Conservation (phyloP, 768 basidiomycete species). For the Hygrophorus pudorinus region DNA sequence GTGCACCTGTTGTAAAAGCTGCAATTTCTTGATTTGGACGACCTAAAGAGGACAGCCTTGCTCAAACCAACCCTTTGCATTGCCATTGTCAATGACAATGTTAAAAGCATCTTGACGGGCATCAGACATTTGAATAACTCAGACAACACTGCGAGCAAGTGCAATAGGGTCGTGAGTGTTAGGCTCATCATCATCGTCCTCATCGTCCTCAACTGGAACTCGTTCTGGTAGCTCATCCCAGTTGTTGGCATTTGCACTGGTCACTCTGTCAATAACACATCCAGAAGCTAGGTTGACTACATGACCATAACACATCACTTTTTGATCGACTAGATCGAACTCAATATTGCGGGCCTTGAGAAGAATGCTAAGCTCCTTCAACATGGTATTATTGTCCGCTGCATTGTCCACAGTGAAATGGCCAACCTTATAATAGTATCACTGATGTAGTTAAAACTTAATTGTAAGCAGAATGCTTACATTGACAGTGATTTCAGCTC, state of each 20-base stretch:
- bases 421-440: constrained; percentile 1
- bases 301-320: constrained; percentile 14
- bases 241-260: background rate
- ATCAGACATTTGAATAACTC: constrained; percentile 2
- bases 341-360: background rate
- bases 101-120: constrained; percentile 4
- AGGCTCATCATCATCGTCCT: constrained; percentile 1
- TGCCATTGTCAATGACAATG: constrained; percentile 1
- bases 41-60: constrained; percentile 3
- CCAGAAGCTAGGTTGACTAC: constrained; percentile 11
- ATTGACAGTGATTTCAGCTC: constrained; percentile 4
- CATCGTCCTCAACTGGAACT: no score
- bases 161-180: background rate
- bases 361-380: constrained; percentile 4
- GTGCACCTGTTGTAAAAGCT: constrained; percentile 1
- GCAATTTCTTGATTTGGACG: constrained; percentile 1
- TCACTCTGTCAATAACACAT: constrained; percentile 3
- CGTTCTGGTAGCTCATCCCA: no score
- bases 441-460: background rate
- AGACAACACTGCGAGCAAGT: constrained; percentile 3
- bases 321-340: constrained; percentile 6
- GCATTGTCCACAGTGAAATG: constrained; percentile 14
- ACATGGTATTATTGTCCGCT: constrained; percentile 8
- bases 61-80: constrained; percentile 3
- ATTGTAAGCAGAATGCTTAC: constrained; percentile 1